These are phyloP conservation scores for Coniochaeta hoffmannii DNA, from an alignment of 2,329 filamentous ascomycete species.

Conservation along the genomic window DNA sequence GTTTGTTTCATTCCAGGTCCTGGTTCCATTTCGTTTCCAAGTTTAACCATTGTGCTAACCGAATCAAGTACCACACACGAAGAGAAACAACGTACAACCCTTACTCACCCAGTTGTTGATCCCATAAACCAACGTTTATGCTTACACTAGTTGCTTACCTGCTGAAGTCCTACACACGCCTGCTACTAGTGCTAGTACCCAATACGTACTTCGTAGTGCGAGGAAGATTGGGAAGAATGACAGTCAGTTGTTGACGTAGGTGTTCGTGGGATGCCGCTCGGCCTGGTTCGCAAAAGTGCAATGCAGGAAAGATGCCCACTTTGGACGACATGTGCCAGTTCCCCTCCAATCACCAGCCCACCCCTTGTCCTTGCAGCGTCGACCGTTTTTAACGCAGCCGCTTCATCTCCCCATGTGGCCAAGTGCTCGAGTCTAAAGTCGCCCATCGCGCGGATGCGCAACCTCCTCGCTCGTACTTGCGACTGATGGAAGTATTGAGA, in stretches of 20 bases:
- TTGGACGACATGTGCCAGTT: not conserved
- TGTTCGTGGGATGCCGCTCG: not conserved
- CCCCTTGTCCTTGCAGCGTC: not conserved
- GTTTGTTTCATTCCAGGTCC: not conserved
- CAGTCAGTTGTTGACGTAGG: not conserved
- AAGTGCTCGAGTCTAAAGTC: not conserved
- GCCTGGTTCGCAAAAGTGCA: not conserved
- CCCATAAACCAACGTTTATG: too few species aligned
- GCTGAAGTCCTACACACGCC: too few species aligned
- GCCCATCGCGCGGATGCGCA: not conserved
- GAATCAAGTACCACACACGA: not conserved
- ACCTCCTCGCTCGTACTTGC: not conserved
- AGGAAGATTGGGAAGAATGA: too few species aligned
- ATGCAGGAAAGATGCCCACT: not conserved
- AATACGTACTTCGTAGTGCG: too few species aligned
- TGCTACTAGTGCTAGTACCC: too few species aligned
- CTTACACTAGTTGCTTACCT: too few species aligned
- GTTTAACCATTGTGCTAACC: too few species aligned
- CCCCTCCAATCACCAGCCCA: not conserved
- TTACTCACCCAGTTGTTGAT: too few species aligned
- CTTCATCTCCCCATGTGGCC: not conserved
- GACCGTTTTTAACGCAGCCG: not conserved
- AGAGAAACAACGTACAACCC: too few species aligned
- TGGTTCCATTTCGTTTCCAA: not conserved
- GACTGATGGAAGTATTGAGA: not conserved